Evolutionary conservation across 2,329 filamentous ascomycete genomes (phyloP), one percentile per base, ranked within the genome.

Genomic region (Juglanconis oblonga): DNA sequence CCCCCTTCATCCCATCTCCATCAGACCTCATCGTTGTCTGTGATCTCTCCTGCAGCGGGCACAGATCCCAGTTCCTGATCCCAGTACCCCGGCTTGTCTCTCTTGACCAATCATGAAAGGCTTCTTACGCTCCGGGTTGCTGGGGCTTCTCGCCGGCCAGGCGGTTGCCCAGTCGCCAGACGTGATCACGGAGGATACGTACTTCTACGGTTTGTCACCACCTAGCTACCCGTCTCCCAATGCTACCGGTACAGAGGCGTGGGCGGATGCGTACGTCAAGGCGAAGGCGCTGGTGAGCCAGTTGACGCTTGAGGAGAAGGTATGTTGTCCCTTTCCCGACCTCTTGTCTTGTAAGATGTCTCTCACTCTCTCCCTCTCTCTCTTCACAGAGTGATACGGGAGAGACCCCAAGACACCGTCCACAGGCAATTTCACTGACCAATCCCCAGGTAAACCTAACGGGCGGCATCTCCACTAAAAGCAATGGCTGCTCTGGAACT

Each of bases 291-390:
- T 94, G 64, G 89, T 95, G 14, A 79, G 79, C 31, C 80, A 88
- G 67, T 79, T 94, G 75, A 93, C 89, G 0, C 75, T 92, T 40
- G 78, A 86, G 29, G 90, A 95, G 74, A 93, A 92, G 72, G 84
- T 77, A 52, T 29, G 35, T 42, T 38, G 2, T 10, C 17, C 5
- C 5, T 9, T 14, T n/a, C n/a, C n/a, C n/a, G n/a, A n/a, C n/a
- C n/a, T n/a, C n/a, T n/a, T n/a, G n/a, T n/a, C n/a, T n/a, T n/a
- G n/a, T n/a, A n/a, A n/a, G n/a, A n/a, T n/a, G n/a, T n/a, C n/a
- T n/a, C n/a, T n/a, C n/a, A n/a, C n/a, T 4, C 11, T 38, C 10
- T 42, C 4, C 5, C n/a, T 38, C 4, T 13, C 36, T 13, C 31
- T 32, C 3, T 49, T 24, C 31, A 49, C 35, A 36, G 9, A 36